These are phyloP conservation scores for Cytospora piceicola DNA, from an alignment of 2,329 filamentous ascomycete genomes.

Conservation along the genomic window DNA sequence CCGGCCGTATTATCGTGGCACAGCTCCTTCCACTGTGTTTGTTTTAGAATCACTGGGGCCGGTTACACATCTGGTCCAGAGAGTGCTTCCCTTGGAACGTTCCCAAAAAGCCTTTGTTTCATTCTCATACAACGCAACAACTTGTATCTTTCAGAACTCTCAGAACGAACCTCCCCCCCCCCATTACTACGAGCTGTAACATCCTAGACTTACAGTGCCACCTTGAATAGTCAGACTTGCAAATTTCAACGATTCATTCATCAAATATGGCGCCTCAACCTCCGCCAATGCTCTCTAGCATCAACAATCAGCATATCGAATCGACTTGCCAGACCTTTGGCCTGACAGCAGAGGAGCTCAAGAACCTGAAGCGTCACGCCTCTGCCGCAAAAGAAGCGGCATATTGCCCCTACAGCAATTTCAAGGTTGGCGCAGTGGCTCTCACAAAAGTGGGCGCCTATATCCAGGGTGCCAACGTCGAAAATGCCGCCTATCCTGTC, in stretches of 20 bases:
- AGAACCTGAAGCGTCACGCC: conserved; percentile 63
- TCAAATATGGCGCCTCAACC: conserved; percentile 29
- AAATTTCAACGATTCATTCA: background rate
- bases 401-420: conserved; percentile 92
- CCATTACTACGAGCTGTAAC: background rate
- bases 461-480: conserved; percentile 82
- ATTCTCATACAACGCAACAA: background rate
- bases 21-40: no score
- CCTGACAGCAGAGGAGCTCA: conserved; percentile 67
- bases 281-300: conserved; percentile 34
- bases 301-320: conserved; percentile 35
- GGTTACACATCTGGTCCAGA: no score
- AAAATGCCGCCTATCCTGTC: conserved; percentile 92
- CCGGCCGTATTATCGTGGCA: no score
- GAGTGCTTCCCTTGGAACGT: background rate
- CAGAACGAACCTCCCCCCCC: no score
- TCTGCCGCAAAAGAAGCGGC: conserved; percentile 75
- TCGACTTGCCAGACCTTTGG: conserved; percentile 45
- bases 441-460: conserved; percentile 56
- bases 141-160: background rate
- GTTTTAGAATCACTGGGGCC: no score
- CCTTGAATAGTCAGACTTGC: background rate
- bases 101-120: background rate
- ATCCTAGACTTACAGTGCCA: background rate
- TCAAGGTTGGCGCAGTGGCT: conserved; percentile 85